Conservation (phyloP, 1,284 basidiomycete species). For the Hemileia vastatrix region DNA sequence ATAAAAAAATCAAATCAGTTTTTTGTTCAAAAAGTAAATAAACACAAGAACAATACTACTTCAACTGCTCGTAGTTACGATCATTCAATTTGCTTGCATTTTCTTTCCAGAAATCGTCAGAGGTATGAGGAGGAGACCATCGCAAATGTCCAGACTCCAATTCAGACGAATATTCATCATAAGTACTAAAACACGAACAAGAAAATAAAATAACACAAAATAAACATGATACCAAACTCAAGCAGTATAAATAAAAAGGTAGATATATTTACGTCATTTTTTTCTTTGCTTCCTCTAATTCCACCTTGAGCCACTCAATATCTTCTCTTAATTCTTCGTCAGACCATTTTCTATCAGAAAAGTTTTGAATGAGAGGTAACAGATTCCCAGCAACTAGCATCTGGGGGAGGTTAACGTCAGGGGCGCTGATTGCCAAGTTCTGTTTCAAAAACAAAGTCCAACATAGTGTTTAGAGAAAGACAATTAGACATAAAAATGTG, state of each 20-base stretch:
- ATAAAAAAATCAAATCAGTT: neutral
- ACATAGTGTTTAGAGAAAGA: too few species aligned
- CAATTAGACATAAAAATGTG: neutral
- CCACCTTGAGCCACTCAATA: slow-evolving; percentile 69
- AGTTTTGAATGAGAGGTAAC: slow-evolving; percentile 73
- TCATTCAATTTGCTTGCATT: slow-evolving; percentile 62
- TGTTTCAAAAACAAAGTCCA: too few species aligned
- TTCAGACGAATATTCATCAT: slow-evolving; percentile 90
- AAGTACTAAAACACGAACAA: slow-evolving; percentile 55
- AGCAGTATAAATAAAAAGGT: neutral
- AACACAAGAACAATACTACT: neutral
- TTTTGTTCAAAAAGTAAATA: neutral
- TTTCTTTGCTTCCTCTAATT: slow-evolving; percentile 69
- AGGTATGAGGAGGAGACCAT: slow-evolving; percentile 91
- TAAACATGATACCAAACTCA: neutral
- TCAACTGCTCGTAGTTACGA: slow-evolving; percentile 12
- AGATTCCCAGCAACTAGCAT: slow-evolving; percentile 76
- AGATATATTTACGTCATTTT: slow-evolving; percentile 65
- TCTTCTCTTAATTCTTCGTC: slow-evolving; percentile 86
- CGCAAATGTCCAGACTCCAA: slow-evolving; percentile 78
- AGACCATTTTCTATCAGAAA: slow-evolving; percentile 76
- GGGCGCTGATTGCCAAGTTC: slow-evolving; percentile 78
- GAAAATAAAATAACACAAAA: neutral
- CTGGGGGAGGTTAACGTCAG: slow-evolving; percentile 71
- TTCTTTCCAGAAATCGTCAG: slow-evolving; percentile 95